Conservation (phyloP, 2,329 filamentous ascomycete species). For the Arthrobotrys sphaeroides region DNA sequence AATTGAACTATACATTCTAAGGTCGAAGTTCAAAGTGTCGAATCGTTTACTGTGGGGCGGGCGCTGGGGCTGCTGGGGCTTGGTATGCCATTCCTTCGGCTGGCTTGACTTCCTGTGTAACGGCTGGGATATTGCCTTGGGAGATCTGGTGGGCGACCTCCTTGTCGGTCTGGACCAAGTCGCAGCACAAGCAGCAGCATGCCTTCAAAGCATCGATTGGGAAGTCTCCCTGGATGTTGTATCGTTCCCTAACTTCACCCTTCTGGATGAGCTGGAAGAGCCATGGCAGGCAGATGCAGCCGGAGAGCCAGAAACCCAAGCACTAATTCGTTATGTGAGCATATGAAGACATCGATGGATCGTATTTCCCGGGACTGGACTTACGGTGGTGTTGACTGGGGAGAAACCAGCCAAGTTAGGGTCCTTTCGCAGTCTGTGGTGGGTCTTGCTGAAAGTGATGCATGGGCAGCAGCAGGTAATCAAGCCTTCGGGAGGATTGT, state of each 20-base stretch:
- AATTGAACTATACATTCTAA: slow-evolving; percentile 20
- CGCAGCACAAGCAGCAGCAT: slow-evolving; percentile 69
- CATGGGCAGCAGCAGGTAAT: slow-evolving; percentile 60
- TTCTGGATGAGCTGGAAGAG: slow-evolving; percentile 67
- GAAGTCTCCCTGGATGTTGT: slow-evolving; percentile 66
- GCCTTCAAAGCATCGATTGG: slow-evolving; percentile 66
- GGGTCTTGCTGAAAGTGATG: slow-evolving; percentile 61
- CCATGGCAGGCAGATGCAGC: slow-evolving; percentile 46
- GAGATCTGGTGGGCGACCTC: slow-evolving; percentile 50
- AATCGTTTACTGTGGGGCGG: slow-evolving; percentile 29
- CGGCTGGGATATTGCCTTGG: slow-evolving; percentile 38
- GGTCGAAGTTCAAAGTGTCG: background rate
- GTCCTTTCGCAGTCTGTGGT: slow-evolving; percentile 59
- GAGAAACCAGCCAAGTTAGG: slow-evolving; percentile 59
- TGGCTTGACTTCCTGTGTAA: slow-evolving; percentile 45
- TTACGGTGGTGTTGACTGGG: slow-evolving; percentile 59
- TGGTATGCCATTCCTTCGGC: slow-evolving; percentile 43
- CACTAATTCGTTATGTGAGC: slow-evolving; percentile 21
- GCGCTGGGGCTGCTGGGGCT: slow-evolving; percentile 13
- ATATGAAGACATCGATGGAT: background rate
- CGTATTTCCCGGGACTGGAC: background rate
- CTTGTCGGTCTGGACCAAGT: slow-evolving; percentile 68
- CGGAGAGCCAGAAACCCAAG: slow-evolving; percentile 52
- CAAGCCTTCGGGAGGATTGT: slow-evolving; percentile 55
- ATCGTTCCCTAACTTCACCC: slow-evolving; percentile 66